Base-by-base conservation (phyloP, 139 green algal species). In the Ettlia oleoabundans region DNA sequence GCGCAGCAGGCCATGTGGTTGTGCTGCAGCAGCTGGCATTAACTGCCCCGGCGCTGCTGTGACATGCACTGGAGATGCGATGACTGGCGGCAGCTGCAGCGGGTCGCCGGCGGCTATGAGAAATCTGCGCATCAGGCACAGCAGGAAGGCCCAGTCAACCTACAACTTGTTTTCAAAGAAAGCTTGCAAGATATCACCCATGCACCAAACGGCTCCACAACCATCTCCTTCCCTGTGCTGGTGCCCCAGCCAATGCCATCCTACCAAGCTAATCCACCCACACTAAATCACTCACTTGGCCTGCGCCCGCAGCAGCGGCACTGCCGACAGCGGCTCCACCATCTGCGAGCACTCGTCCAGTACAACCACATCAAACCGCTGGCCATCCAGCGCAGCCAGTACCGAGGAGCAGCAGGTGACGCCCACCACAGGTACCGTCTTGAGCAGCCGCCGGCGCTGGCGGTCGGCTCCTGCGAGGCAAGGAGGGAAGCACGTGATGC, bases 281-380 rank as follows among this genome's bases (percentile, higher is more conserved):
- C n/a, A n/a, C n/a, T n/a, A n/a, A n/a, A n/a, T n/a, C n/a, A n/a
- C n/a, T n/a, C n/a, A n/a, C n/a, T n/a, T 88, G 26, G 84, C 83
- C 13, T 78, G 66, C 8, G 88, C 84, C 9, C 84, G 58, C 51
- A 94, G 53, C 32, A 97, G 82, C 8, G 93, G 91, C 55, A 93
- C 79, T 42, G 96, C 82, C 26, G 87, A 89, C 26, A 95, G 89
- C 2, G 95, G 95, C 88, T 98, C 95, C 37, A 92, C 91, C 84
- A 98, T 93, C 85, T 98, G 58, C 5, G 65, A 90, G 72, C 76
- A 82, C 88, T 98, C 95, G 84, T 98, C 95, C 69, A 98, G 87
- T 7, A 98, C 68, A 26, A 89, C 84, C 38, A 98, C 81, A 58
- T 97, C 91, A 89, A 98, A 95, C 21, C 18, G 37, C 37, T 81